phyloP scores from a whole-genome alignment of 108 stramenopile species.

The Aurantiochytrium sp. region DNA sequence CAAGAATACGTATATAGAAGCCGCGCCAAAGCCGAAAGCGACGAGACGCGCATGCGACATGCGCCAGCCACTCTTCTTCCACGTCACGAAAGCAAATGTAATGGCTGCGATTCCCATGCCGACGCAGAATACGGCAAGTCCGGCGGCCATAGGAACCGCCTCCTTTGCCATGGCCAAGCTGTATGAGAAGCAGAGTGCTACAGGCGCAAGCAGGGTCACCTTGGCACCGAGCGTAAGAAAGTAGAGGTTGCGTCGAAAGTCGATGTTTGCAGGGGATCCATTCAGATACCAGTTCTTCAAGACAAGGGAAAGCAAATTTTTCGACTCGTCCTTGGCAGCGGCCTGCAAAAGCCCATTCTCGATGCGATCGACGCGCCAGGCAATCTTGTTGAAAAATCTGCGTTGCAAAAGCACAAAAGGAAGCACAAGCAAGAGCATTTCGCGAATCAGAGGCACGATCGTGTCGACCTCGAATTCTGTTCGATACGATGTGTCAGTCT shows the following conservation, averaged over 20 bases:
- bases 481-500: background rate
- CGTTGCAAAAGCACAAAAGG: background rate
- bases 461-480: background rate
- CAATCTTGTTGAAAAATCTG: background rate
- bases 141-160: background rate
- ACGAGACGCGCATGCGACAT: background rate
- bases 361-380: background rate
- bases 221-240: background rate
- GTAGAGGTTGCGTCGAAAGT: background rate
- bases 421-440: background rate
- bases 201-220: background rate
- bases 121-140: background rate
- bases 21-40: background rate
- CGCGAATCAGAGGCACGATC: background rate
- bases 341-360: background rate
- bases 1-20: background rate
- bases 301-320: background rate
- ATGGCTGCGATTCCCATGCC: background rate
- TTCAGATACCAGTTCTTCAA: background rate
- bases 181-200: background rate
- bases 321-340: background rate
- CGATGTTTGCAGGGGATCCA: background rate
- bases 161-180: background rate
- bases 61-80: constrained; percentile 11
- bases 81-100: background rate